Conservation (phyloP, 2,329 filamentous ascomycete species). For the Cladosporium sp. region DNA sequence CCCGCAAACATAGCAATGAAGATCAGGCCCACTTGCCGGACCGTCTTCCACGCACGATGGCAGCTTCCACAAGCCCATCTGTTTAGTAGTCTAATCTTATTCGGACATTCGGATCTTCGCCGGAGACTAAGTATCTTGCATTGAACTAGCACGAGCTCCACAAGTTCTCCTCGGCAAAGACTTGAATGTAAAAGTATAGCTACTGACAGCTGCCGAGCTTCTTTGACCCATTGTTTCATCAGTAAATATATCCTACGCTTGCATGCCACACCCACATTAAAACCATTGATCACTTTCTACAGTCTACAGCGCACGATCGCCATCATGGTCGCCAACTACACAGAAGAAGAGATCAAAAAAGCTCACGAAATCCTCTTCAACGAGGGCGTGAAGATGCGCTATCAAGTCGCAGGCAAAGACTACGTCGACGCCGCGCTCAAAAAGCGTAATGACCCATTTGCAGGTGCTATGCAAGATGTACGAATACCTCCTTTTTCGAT, state of each 20-base stretch:
- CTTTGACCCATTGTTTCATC: too few species aligned
- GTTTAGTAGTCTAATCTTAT: neutral
- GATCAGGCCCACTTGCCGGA: neutral
- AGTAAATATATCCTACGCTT: too few species aligned
- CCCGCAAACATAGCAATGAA: neutral
- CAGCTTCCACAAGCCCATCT: neutral
- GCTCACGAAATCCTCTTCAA: conserved; percentile 56
- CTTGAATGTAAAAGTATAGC: neutral
- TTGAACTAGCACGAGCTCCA: too few species aligned
- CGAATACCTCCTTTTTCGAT: neutral
- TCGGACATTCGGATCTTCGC: neutral
- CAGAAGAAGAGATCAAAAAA: conserved; percentile 28
- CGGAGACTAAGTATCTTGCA: neutral
- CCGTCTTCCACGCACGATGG: neutral
- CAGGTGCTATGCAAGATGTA: conserved; percentile 57
- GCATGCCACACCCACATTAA: neutral
- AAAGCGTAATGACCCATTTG: conserved; percentile 57
- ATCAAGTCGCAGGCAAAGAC: conserved; percentile 56
- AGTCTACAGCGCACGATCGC: neutral
- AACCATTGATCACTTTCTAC: neutral
- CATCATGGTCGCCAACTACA: conserved; percentile 22
- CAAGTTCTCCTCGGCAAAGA: neutral
- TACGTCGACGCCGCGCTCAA: conserved; percentile 42
- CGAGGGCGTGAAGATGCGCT: conserved; percentile 57
- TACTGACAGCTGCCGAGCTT: too few species aligned